These are phyloP conservation scores for Erucastrum elatum DNA, from an alignment of 345 rosid genomes.

Conservation along the genomic window DNA sequence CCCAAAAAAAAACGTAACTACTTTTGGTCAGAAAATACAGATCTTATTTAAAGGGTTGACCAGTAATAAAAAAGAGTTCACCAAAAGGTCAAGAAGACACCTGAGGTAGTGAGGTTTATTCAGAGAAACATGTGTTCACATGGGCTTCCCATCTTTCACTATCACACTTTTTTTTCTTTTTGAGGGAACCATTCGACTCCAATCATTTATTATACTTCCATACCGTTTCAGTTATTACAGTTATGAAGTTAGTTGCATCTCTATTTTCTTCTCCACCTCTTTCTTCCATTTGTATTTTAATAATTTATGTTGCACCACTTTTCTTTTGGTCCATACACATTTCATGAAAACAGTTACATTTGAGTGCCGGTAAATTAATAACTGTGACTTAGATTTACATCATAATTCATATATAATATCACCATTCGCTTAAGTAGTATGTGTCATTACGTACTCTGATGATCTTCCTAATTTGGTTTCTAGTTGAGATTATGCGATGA, in stretches of 20 bases:
- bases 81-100: conserved; percentile 36
- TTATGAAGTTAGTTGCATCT: conserved; percentile 56
- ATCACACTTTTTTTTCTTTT: conserved; percentile 17
- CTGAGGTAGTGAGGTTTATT: conserved; percentile 27
- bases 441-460: neutral
- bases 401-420: neutral
- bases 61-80: conserved; percentile 21
- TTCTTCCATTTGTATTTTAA: neutral
- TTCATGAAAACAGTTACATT: neutral
- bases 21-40: neutral
- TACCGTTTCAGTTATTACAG: conserved; percentile 65
- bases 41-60: conserved; percentile 18
- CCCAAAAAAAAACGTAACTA: too few relatives aligned
- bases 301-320: neutral
- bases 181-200: conserved; percentile 43
- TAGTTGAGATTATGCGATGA: neutral
- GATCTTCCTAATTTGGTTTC: neutral
- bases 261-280: conserved; percentile 7
- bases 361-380: neutral
- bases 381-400: neutral
- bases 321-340: neutral
- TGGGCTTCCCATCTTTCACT: conserved; percentile 53
- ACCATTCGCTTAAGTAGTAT: neutral
- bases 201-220: conserved; percentile 42
- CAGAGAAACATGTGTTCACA: conserved; percentile 59